Evolutionary conservation across 805 yeast species (phyloP), one percentile per base, ranked within the genome.

Genomic region (Ogataea thermomethanolica): DNA sequence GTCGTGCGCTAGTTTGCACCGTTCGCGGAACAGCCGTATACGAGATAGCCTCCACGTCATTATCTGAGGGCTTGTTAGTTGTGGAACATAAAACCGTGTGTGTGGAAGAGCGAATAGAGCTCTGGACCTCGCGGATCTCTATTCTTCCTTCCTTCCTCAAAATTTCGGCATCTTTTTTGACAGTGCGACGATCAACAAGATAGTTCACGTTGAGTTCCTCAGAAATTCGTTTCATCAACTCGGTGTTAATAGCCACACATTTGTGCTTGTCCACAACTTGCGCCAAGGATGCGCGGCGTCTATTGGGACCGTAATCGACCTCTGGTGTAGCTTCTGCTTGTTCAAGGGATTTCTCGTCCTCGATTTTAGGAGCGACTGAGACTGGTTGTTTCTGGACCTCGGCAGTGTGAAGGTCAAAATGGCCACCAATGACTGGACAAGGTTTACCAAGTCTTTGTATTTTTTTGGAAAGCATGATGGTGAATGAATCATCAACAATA

Each of bases 171-270:
- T 76, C 82, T 5, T 71, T 67, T 6, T 55, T 51, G 9, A 76
- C 51, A 0, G 90, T 83, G 37, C 70, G 71, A 25, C 75, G 69
- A 49, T 83, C 90, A 12, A 79, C 65, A 1, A 30, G 27, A 26
- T 60, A 54, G 22, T 58, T 58, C 10, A 73, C 65, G 0, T 70
- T 71, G 46, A 73, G 47, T 12, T 46, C 49, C 3, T 62, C 66
- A n/a, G 76, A 67, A 1, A 80, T 49, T 5, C 53, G 57, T 8
- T 62, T 65, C 27, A 65, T 54, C 25, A 80, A 61, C 8, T 55
- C 61, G 11, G 50, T 54, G n/a, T 74, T 71, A 1, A 74, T 62
- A 21, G 66, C 65, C 5, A 69, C 48, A 3, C 74, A 72, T 11
- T 81, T 83, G 11, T 67, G 67, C 22, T 64, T 51, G 22, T 71